Evolutionary conservation across 192 early-diverging fungal species (phyloP).

Genomic region (Podila clonocystis): DNA sequence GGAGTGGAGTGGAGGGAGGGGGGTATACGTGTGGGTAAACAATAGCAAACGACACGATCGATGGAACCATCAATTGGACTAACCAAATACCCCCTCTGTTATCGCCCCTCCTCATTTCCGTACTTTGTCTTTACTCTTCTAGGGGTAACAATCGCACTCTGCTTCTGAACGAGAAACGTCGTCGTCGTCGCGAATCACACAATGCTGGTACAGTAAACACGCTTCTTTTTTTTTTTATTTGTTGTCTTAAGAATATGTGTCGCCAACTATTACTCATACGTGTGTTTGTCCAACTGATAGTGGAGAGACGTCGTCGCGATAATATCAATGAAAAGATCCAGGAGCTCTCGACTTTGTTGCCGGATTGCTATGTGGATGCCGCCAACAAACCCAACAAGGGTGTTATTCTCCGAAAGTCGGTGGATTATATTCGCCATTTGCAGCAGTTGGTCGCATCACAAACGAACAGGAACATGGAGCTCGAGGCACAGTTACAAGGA

Average conservation of each 20-base stretch:
- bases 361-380: constrained; percentile 74
- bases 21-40: neutral
- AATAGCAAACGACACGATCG: neutral
- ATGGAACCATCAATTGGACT: constrained; percentile 2
- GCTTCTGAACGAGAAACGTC: constrained; percentile 75
- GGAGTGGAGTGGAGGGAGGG: too few species aligned
- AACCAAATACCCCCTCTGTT: constrained; percentile 8
- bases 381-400: constrained; percentile 95
- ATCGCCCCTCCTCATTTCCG: neutral
- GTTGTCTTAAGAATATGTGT: neutral
- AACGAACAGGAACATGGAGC: constrained; percentile 69
- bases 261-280: neutral
- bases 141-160: constrained; percentile 20
- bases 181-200: constrained; percentile 92
- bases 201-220: constrained; percentile 69
- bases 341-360: constrained; percentile 85
- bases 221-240: constrained; percentile 3
- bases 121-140: neutral
- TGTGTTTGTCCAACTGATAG: constrained; percentile 39
- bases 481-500: constrained; percentile 62
- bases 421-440: constrained; percentile 90
- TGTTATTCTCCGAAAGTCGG: constrained; percentile 88
- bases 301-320: constrained; percentile 92
- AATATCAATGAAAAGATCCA: constrained; percentile 98
- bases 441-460: constrained; percentile 70